phyloP scores from a whole-genome alignment of 2,329 filamentous ascomycete species.

The Akanthomyces muscarius region DNA sequence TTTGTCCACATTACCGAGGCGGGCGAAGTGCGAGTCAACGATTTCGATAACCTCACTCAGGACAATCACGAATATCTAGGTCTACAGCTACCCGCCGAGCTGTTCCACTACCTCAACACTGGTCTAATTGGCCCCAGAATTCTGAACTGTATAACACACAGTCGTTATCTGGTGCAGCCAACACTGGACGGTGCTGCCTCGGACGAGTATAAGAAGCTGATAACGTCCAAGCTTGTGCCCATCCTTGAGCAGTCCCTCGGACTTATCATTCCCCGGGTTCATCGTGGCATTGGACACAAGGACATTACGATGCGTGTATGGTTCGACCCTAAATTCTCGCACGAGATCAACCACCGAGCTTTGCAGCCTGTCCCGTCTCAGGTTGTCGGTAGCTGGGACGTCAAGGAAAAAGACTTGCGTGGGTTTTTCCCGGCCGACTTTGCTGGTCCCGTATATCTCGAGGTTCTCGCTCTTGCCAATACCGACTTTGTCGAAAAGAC shows the following conservation, averaged over 20 bases:
- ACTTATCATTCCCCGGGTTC: slow-evolving; percentile 72
- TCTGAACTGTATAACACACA: slow-evolving; percentile 76
- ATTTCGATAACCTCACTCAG: slow-evolving; percentile 67
- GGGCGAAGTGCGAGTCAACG: slow-evolving; percentile 73
- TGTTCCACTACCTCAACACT: slow-evolving; percentile 84
- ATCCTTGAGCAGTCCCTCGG: slow-evolving; percentile 73
- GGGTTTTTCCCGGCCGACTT: slow-evolving; percentile 43
- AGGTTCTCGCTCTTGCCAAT: slow-evolving; percentile 65
- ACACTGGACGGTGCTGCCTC: slow-evolving; percentile 81
- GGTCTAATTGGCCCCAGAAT: slow-evolving; percentile 77
- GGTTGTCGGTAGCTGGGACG: slow-evolving; percentile 63
- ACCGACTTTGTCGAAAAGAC: slow-evolving; percentile 66
- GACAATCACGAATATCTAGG: slow-evolving; percentile 89
- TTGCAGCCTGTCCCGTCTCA: slow-evolving; percentile 45
- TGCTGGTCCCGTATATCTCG: slow-evolving; percentile 45
- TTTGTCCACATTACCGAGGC: slow-evolving; percentile 74
- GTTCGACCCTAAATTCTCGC: slow-evolving; percentile 69
- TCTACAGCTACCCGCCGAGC: slow-evolving; percentile 82
- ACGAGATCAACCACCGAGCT: slow-evolving; percentile 61
- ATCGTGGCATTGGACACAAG: slow-evolving; percentile 79
- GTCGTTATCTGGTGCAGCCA: slow-evolving; percentile 73
- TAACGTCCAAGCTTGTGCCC: slow-evolving; percentile 69
- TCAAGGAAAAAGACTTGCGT: slow-evolving; percentile 56
- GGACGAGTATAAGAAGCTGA: slow-evolving; percentile 73
- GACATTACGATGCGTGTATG: slow-evolving; percentile 75